Evolutionary conservation across 208 protist genomes (phyloP), one percentile per base, ranked within the genome.

Genomic region (Trichomonas gallinae): DNA sequence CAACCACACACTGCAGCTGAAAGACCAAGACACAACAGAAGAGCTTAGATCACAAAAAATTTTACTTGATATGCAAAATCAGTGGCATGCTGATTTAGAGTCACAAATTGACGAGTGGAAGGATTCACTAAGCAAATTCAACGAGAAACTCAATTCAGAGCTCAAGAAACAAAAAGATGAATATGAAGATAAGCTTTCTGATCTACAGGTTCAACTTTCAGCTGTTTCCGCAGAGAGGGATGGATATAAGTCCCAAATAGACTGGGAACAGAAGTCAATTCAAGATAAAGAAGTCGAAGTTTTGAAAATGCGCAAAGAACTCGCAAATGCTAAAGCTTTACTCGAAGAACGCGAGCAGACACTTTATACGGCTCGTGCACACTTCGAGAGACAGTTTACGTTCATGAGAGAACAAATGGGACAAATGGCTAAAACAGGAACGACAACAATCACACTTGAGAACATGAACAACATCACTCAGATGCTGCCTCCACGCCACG

Each of bases 341-440:
- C 83, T 89, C 31, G 83, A 89, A 44, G 83, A 89, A 46, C 83
- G 83, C 38, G 83, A 89, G 38, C 83, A 89, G 26, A 89, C 83
- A n/a, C 40, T 89, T 3, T 89, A 89, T 26, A 44, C 83, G 4
- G 38, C 83, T n/a, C 31, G 83, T 44, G 38, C 83, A 8, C 83
- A 89, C 23, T 89, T 89, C 38, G 83, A 89, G 38, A 42, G 83
- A 3, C 83, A 89, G 40, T 89, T 89, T 46, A 89, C 83, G 31
- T 89, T 89, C 38, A 46, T 89, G 83, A 89, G 40, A 89, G 83
- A 89, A 46, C 83, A 89, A 89, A 89, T 89, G 83, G 83, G 83
- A 42, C 83, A 89, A 46, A 89, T 89, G 83, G 38, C 38, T 0
- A 44, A 34, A 31, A 89, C 31, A 89, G 31, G 34, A 46, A 42